phyloP scores from a whole-genome alignment of 345 rosid species.

The Sonneratia alba region DNA sequence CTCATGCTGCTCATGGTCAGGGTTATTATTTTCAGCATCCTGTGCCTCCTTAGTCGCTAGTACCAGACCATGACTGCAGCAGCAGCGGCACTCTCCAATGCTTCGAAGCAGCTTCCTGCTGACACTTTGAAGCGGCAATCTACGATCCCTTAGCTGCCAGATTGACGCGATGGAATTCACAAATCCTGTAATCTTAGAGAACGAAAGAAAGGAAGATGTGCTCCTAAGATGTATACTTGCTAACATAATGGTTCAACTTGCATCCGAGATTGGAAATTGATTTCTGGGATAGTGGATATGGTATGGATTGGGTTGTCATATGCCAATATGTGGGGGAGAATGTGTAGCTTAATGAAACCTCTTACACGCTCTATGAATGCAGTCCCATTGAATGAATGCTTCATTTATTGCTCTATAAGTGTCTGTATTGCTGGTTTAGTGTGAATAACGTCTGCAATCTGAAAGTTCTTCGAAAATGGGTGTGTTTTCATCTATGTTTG shows the following conservation, averaged over 20 bases:
- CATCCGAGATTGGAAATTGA: not conserved
- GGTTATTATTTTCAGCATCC: conserved; percentile 41
- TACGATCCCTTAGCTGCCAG: not conserved
- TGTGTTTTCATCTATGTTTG: not conserved
- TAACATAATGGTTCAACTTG: not conserved
- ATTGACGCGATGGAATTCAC: not conserved
- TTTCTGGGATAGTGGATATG: not conserved
- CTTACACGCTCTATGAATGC: not conserved
- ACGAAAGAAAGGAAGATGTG: not conserved
- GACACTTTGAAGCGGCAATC: conserved; percentile 22
- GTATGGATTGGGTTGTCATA: not conserved
- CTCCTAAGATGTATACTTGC: not conserved
- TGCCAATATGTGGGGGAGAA: not conserved
- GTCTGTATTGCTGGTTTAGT: not conserved
- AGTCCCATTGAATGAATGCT: not conserved
- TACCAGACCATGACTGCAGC: conserved; percentile 59
- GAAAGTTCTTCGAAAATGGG: no score
- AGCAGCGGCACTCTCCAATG: conserved; percentile 41
- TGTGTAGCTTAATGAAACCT: not conserved
- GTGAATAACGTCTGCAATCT: not conserved
- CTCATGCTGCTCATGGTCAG: conserved; percentile 37
- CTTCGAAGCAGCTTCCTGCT: conserved; percentile 39
- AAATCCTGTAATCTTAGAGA: not conserved
- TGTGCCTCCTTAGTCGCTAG: conserved; percentile 32
- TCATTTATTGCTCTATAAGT: no score